Percentiles rank a stretch among this genome's conserved stretches.
Conservation (phyloP, 2,329 filamentous ascomycete species). For the Chalaropsis thielavioides region DNA sequence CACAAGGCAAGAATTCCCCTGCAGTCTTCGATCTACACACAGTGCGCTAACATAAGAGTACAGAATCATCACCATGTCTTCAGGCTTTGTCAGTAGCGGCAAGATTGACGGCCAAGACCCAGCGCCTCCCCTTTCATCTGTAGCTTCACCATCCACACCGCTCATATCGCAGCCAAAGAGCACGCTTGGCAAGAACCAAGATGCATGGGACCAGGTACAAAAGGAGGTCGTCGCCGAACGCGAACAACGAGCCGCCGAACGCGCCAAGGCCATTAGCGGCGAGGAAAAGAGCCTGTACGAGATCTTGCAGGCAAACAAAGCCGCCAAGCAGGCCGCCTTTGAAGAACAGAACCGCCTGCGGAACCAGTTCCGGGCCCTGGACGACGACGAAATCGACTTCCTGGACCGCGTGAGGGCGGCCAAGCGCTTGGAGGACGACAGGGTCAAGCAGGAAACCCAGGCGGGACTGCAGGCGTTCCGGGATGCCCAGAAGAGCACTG, state of each 20-base stretch:
- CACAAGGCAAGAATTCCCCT: not conserved
- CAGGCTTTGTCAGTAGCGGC: slow-evolving; percentile 42
- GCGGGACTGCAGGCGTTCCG: slow-evolving; percentile 43
- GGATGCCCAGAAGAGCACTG: slow-evolving; percentile 30
- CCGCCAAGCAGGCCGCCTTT: slow-evolving; percentile 68
- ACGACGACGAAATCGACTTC: slow-evolving; percentile 68
- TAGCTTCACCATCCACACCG: slow-evolving; percentile 11
- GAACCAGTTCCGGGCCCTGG: slow-evolving; percentile 64
- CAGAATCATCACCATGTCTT: slow-evolving; percentile 29
- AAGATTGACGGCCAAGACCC: slow-evolving; percentile 29
- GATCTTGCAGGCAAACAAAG: slow-evolving; percentile 61
- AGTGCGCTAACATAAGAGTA: not conserved
- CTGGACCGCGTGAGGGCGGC: slow-evolving; percentile 44
- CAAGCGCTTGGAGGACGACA: slow-evolving; percentile 39
- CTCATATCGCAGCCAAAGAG: slow-evolving; percentile 17
- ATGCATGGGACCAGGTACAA: slow-evolving; percentile 52
- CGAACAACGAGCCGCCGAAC: slow-evolving; percentile 37
- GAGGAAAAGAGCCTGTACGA: slow-evolving; percentile 55
- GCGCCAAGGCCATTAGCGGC: slow-evolving; percentile 28
- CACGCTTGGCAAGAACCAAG: slow-evolving; percentile 21
- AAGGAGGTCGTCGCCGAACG: slow-evolving; percentile 48
- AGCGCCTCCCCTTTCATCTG: slow-evolving; percentile 16
- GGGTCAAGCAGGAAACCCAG: slow-evolving; percentile 40
- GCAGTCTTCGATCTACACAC: not conserved
- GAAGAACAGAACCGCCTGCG: slow-evolving; percentile 57